Conservation (phyloP, 2,329 filamentous ascomycete species). For the Colletotrichum simmondsii region DNA sequence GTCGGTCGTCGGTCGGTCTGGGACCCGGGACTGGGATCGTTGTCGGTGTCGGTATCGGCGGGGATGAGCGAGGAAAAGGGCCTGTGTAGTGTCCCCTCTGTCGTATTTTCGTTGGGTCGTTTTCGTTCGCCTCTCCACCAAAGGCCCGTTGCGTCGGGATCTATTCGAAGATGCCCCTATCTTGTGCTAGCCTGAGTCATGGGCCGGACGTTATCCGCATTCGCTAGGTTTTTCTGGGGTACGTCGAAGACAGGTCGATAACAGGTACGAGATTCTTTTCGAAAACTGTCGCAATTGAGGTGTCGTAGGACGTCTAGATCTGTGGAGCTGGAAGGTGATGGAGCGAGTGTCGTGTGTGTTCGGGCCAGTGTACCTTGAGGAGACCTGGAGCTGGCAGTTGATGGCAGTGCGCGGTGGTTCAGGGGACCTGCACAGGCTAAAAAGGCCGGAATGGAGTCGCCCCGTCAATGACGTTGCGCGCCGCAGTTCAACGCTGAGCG, state of each 20-base stretch:
- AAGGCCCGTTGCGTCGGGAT: constrained; percentile 24
- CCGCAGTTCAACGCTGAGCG: constrained; percentile 6
- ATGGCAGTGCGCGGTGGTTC: not conserved
- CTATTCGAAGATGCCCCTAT: constrained; percentile 11
- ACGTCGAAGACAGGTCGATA: not conserved
- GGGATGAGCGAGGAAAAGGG: constrained; percentile 15
- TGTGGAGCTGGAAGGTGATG: constrained; percentile 12
- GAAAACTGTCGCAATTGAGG: constrained; percentile 7
- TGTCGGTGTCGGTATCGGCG: constrained; percentile 21
- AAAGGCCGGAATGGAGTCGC: constrained; percentile 31
- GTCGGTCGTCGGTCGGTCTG: constrained; percentile 31
- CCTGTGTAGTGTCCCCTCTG: not conserved
- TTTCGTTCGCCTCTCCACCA: constrained; percentile 24
- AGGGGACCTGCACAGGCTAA: constrained; percentile 26
- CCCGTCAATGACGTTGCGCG: constrained; percentile 32
- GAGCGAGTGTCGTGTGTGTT: constrained; percentile 7
- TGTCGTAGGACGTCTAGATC: constrained; percentile 14
- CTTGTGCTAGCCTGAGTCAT: constrained; percentile 14
- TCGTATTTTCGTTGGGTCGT: constrained; percentile 25
- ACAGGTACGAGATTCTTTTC: not conserved
- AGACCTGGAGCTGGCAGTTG: not conserved
- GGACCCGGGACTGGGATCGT: constrained; percentile 8
- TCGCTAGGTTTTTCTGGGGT: not conserved
- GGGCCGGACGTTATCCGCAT: not conserved
- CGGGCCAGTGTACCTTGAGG: not conserved